Evolutionary conservation across 441 rosid genomes (phyloP).

Genomic region (Populus hybrid): DNA sequence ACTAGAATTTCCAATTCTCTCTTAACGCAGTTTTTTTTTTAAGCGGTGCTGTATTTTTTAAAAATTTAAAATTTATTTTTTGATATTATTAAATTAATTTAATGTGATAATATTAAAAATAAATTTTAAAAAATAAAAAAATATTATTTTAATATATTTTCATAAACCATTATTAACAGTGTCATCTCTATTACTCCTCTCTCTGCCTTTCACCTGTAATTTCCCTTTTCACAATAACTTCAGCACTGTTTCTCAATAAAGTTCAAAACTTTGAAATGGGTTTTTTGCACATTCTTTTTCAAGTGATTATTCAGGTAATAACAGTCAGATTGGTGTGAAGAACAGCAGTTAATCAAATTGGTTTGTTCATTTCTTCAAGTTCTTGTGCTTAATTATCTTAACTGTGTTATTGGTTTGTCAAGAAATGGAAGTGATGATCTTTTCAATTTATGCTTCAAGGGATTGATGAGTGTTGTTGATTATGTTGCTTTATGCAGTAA

Average conservation of each 20-base stretch:
- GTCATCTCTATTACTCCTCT: conserved; percentile 10
- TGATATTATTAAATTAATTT: no score
- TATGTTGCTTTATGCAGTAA: background rate
- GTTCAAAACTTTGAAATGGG: conserved; percentile 23
- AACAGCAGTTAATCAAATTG: conserved; percentile 14
- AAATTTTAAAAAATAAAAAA: no score
- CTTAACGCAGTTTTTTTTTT: no score
- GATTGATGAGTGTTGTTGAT: background rate
- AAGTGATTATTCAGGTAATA: conserved; percentile 13
- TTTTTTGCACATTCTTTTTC: conserved; percentile 20
- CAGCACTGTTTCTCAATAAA: conserved; percentile 7
- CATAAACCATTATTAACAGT: background rate
- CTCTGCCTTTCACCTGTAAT: background rate
- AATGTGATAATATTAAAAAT: no score
- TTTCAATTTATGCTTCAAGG: background rate
- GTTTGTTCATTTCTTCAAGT: conserved; percentile 14
- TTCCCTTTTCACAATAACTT: conserved; percentile 18
- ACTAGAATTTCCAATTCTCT: no score
- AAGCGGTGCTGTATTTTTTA: no score
- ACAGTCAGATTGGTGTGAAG: conserved; percentile 17
- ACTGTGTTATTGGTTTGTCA: background rate
- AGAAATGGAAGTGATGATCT: background rate
- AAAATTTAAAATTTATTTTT: no score
- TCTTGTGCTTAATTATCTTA: background rate
- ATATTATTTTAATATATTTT: no score